Percentiles rank a stretch among this genome's conserved stretches.
Conservation (phyloP, 2,329 filamentous ascomycete species). For the Lachnellula arida region DNA sequence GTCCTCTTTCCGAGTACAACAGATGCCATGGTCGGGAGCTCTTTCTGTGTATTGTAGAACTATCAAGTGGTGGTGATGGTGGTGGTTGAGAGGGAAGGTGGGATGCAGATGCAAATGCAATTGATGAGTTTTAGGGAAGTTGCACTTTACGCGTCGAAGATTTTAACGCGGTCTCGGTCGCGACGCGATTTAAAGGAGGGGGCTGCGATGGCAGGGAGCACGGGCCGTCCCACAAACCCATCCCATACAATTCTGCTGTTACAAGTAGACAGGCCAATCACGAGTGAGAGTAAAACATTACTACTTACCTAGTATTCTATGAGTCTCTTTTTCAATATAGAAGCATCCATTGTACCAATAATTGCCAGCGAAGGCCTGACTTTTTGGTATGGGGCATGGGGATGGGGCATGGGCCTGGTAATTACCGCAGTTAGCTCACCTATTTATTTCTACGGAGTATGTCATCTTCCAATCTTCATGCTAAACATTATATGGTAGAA, state of each 20-base stretch:
- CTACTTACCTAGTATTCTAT: no score
- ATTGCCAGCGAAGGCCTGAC: no score
- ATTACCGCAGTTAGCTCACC: no score
- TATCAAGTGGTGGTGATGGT: conserved; percentile 5
- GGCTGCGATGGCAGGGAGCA: background rate
- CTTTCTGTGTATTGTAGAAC: conserved; percentile 12
- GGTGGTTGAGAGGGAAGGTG: conserved; percentile 6
- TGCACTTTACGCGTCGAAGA: background rate
- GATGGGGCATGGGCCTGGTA: no score
- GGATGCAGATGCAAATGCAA: conserved; percentile 6
- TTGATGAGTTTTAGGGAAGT: background rate
- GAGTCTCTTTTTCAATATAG: no score
- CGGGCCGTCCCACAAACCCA: background rate
- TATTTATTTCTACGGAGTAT: no score
- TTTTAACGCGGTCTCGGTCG: background rate
- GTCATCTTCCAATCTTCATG: no score
- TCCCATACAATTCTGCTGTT: background rate
- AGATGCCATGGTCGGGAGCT: conserved; percentile 28
- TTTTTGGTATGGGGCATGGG: no score
- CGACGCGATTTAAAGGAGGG: background rate
- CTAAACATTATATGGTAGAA: no score
- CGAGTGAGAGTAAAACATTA: no score
- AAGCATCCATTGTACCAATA: no score
- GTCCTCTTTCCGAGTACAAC: conserved; percentile 45
- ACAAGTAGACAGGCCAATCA: no score